These are phyloP conservation scores for Polyporus tsugae DNA, from an alignment of 1,284 basidiomycete species.

Conservation along the genomic window DNA sequence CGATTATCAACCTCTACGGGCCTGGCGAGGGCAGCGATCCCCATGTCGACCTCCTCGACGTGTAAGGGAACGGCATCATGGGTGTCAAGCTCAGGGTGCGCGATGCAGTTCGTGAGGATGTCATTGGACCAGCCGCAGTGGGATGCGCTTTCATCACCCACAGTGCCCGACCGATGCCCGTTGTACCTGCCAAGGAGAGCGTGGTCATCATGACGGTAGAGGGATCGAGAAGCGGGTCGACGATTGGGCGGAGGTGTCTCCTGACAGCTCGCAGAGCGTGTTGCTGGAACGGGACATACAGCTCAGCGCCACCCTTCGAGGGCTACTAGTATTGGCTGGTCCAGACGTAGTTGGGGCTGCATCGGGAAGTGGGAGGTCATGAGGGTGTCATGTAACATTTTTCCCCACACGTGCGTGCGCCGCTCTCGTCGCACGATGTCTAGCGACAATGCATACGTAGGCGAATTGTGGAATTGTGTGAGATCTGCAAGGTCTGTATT, in stretches of 20 bases:
- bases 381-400: background rate
- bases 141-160: no score
- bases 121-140: background rate
- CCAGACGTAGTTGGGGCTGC: conserved; percentile 66
- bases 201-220: conserved; percentile 76
- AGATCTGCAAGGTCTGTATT: background rate
- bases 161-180: conserved; percentile 23
- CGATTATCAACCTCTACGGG: conserved; percentile 80
- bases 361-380: background rate
- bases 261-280: conserved; percentile 35
- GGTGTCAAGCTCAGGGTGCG: conserved; percentile 79
- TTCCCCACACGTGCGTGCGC: no score
- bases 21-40: conserved; percentile 84
- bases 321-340: conserved; percentile 79
- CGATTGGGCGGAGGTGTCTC: conserved; percentile 51
- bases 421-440: no score
- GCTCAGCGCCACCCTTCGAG: conserved; percentile 81
- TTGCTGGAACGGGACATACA: conserved; percentile 59
- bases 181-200: conserved; percentile 71
- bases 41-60: conserved; percentile 77
- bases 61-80: conserved; percentile 54
- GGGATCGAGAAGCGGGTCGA: conserved; percentile 63
- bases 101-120: conserved; percentile 69
- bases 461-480: background rate
- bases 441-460: background rate